Base-by-base conservation (phyloP, 2,329 filamentous ascomycete species). In the Colletotrichum eleusines region DNA sequence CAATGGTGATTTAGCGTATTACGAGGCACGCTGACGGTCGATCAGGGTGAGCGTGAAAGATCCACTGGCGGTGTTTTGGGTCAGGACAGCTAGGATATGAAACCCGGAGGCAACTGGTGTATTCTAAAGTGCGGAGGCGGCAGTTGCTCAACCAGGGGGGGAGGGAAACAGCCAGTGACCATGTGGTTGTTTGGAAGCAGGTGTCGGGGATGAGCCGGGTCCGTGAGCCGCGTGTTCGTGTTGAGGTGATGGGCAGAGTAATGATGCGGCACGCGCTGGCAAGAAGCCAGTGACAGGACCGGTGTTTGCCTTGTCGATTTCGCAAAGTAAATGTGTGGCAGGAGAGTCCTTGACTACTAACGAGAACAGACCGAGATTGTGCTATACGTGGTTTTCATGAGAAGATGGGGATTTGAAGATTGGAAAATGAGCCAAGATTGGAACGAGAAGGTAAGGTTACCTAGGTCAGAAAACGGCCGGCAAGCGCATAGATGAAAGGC, bases 151-250 rank as follows among this genome's bases (percentile, higher is more conserved):
- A 50, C 59, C 28, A 38, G 26, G 44, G 42, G 20, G n/a, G 28
- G 12, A 46, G 33, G 26, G 16, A 44, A 53, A 35, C 53, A 62
- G 16, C 50, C 55, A 50, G 42, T 44, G 44, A 46, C 40, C 33
- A 61, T 57, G 26, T 59, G 53, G 40, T 26, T 48, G 63, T 61
- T 51, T 54, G 63, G 57, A 50, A 51, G 38, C 50, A 55, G 38
- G 50, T 42, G 33, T 51, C 63, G 63, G 67, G 50, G 50, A 57
- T 20, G 55, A 53, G 40, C 50, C 42, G 50, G 57, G 63, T 53
- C 67, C 67, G 67, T 42, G 63, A 57, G 67, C 63, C 63, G 63
- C 63, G 50, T 70, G 50, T 61, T 70, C 42, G 67, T 57, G 63
- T 70, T 57, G 35, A 67, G 67, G 66, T 44, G 67, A 66, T 62